phyloP scores from a whole-genome alignment of 805 yeast genomes.

The Ogataea minuta region DNA sequence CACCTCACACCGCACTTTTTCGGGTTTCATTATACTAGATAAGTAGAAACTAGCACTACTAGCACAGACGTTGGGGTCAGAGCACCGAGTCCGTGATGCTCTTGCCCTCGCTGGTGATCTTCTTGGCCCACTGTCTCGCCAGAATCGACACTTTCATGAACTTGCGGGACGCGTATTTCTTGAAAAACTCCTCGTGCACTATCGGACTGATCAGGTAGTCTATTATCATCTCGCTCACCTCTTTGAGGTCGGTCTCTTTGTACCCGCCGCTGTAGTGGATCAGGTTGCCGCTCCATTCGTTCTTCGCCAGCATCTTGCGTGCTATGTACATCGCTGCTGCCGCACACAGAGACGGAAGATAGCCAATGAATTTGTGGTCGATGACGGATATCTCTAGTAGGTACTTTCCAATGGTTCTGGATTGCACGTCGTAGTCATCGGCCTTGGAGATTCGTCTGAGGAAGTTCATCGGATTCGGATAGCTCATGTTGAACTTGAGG shows the following conservation, averaged over 20 bases:
- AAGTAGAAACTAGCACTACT: constrained; percentile 2
- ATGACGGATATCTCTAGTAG: constrained; percentile 73
- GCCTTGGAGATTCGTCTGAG: constrained; percentile 86
- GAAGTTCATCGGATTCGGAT: constrained; percentile 89
- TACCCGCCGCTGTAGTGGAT: constrained; percentile 92
- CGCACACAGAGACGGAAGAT: constrained; percentile 75
- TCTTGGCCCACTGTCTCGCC: constrained; percentile 82
- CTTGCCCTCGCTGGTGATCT: constrained; percentile 47
- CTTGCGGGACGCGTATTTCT: constrained; percentile 86
- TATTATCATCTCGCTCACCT: constrained; percentile 70
- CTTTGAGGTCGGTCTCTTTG: constrained; percentile 65
- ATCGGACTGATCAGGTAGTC: constrained; percentile 79
- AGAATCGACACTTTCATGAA: constrained; percentile 82
- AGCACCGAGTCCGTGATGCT: constrained; percentile 38
- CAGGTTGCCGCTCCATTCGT: constrained; percentile 80
- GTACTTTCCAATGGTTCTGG: constrained; percentile 83
- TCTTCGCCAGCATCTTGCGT: constrained; percentile 63
- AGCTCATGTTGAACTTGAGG: constrained; percentile 70
- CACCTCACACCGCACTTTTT: constrained; percentile 7
- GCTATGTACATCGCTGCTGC: constrained; percentile 87
- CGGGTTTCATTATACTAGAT: constrained; percentile 6
- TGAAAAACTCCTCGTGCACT: constrained; percentile 88
- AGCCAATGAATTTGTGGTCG: constrained; percentile 71
- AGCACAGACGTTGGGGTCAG: constrained; percentile 13
- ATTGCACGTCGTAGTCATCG: constrained; percentile 80